phyloP scores from a whole-genome alignment of 192 early-diverging fungal species.

The Backusella tuberculispora region DNA sequence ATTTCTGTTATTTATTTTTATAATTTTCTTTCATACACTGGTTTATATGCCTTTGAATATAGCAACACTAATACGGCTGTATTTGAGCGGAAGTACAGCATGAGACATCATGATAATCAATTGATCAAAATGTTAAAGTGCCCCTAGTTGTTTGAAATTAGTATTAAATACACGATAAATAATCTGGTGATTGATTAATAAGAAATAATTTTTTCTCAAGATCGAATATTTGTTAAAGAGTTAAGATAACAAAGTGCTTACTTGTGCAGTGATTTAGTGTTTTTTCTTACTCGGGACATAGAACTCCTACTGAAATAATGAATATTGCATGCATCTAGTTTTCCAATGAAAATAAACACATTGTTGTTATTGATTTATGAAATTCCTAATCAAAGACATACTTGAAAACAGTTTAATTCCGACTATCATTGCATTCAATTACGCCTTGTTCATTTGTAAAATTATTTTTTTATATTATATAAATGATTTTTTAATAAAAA shows the following conservation, averaged over 20 bases:
- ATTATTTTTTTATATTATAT: too few species aligned
- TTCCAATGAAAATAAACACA: conserved; percentile 3
- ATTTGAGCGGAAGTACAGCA: not conserved
- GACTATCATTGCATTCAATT: conserved; percentile 1
- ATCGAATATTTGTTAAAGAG: not conserved
- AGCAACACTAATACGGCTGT: not conserved
- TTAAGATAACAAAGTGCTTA: not conserved
- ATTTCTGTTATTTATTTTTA: not conserved
- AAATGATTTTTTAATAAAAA: too few species aligned
- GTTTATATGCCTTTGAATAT: not conserved
- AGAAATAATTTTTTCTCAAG: not conserved
- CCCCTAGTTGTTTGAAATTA: not conserved
- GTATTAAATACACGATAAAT: not conserved
- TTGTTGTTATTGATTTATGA: not conserved
- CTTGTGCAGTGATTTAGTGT: not conserved
- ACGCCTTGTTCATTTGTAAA: not conserved
- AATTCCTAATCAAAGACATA: conserved; percentile 14
- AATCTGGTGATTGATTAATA: not conserved
- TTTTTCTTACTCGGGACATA: not conserved
- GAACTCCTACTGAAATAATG: not conserved
- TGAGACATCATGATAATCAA: not conserved
- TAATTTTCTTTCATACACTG: not conserved
- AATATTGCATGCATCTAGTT: not conserved
- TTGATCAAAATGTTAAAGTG: not conserved
- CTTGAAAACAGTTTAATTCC: not conserved